Base-by-base conservation (phyloP, 2,329 filamentous ascomycete species). In the Curvularia sp. region DNA sequence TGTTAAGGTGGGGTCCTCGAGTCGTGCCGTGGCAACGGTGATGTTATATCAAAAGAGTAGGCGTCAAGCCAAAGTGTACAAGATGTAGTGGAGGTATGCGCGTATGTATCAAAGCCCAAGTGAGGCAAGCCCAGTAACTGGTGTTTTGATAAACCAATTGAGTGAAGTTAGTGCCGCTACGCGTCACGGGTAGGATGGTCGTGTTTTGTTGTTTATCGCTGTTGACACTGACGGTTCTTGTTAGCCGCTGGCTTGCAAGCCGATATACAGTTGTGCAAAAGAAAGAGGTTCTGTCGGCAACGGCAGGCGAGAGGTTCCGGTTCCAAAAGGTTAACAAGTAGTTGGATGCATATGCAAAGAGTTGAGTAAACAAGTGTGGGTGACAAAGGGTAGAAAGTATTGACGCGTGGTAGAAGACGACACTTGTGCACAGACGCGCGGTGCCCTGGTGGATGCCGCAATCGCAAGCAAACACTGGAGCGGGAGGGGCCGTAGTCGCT, bases 301-400 rank as follows among this genome's bases (percentile, higher is more conserved):
- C 59, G 61, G 61, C 66, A 70, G 70, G 63, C 62, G 63, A 68
- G 44, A 49, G 58, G 53, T 64, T 55, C 63, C 63, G 54, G 63
- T 62, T 4, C 69, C 69, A 73, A 73, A 74, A 73, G 66, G 63
- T 67, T 71, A 74, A 71, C 69, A 72, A 69, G 66, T 69, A 55
- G 66, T 68, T 68, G 67, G 69, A 69, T 70, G 69, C 69, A 68
- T 73, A 67, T 28, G 26, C 66, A 68, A 65, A 67, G 60, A 60
- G 31, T 60, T 49, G 47, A 55, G 41, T 62, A 62, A 57, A 61
- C 61, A 58, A 53, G 60, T 51, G 57, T 61, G 35, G 50, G 47
- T 61, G 54, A 56, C 51, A 51, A 43, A 53, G 8, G 35, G 47
- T 44, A 51, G 39, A 53, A 18, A 15, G 47, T 42, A 60, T 58